Base-by-base conservation (phyloP, 2,329 filamentous ascomycete genomes). In the Clarireedia paspali region DNA sequence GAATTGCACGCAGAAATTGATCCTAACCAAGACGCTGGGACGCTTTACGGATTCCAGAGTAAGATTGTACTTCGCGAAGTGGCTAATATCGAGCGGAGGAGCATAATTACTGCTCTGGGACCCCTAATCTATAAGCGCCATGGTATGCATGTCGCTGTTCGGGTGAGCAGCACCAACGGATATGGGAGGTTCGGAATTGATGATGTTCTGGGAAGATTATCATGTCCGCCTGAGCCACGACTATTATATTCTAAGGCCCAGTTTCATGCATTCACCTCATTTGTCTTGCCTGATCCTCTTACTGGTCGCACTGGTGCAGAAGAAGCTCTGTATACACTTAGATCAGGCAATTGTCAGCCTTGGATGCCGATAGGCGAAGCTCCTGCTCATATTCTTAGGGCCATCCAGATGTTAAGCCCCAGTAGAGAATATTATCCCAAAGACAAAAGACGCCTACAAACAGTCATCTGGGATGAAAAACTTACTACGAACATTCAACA, bases 221-320 rank as follows among this genome's bases (percentile, higher is more conserved):
- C 78, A 2, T 85, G 82, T 39, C 73, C 83, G 0, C 70, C 79
- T 0, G 83, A 87, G 47, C 79, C 80, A 0, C 65, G 65, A 0
- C 67, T 83, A 0, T 68, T 82, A 0, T 84, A 83, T 55, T 71
- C 71, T 1, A 85, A 83, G 61, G 82, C 82, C 0, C 67, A 76
- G 4, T 65, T 83, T 1, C 84, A 88, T 63, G 84, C 83, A 0
- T 68, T 76, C 4, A 88, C 84, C 0, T 84, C 83, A 0, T 80
- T 77, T 34, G 62, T 76, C 0, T 39, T 87, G 0, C 76, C 80
- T 0, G 85, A 88, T 62, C 68, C 72, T 0, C 71, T 88, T 0
- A 87, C 83, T 0, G 70, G 74, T 0, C 72, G 75, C 0, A 87
- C 81, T 0, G 85, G 85, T 0, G 77, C 75, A 0, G 84, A 88